phyloP scores from a whole-genome alignment of 371 early-diverging fungal genomes.

The Catenaria anguillulae region DNA sequence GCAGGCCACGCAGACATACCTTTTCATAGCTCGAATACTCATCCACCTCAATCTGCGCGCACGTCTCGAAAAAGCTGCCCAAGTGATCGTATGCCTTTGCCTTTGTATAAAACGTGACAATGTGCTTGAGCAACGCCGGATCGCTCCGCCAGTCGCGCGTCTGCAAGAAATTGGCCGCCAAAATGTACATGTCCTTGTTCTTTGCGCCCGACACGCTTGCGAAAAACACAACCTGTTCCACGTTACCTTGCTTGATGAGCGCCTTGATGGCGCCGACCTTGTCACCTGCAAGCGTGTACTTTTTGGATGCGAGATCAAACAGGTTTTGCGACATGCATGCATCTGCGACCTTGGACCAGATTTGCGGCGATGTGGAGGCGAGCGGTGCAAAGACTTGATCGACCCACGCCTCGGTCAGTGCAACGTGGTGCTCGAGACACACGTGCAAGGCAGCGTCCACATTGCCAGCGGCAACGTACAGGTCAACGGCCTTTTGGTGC shows the following conservation, averaged over 20 bases:
- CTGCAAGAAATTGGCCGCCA: slow-evolving; percentile 38
- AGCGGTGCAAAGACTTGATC: slow-evolving; percentile 9
- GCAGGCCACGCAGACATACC: no score
- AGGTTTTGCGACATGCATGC: slow-evolving; percentile 21
- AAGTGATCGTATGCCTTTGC: slow-evolving; percentile 27
- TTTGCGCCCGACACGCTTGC: slow-evolving; percentile 33
- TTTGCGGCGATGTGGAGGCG: not conserved
- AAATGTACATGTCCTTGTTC: slow-evolving; percentile 29
- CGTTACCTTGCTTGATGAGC: slow-evolving; percentile 29
- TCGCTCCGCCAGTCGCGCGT: slow-evolving; percentile 31
- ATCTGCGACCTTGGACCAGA: slow-evolving; percentile 19
- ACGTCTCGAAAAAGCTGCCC: slow-evolving; percentile 29
- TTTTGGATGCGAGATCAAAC: slow-evolving; percentile 30
- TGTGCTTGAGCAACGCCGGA: slow-evolving; percentile 24
- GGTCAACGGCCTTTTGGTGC: slow-evolving; percentile 17
- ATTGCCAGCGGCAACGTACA: slow-evolving; percentile 10
- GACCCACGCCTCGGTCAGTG: slow-evolving; percentile 19
- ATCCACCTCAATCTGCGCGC: slow-evolving; percentile 34
- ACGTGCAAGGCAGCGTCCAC: not conserved
- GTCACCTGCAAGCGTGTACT: slow-evolving; percentile 29
- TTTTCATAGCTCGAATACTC: slow-evolving; percentile 41
- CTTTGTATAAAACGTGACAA: slow-evolving; percentile 36
- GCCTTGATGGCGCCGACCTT: slow-evolving; percentile 30
- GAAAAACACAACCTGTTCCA: slow-evolving; percentile 33
- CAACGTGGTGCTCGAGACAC: slow-evolving; percentile 5